These are phyloP conservation scores for Auriscalpium orientale DNA, from an alignment of 768 basidiomycete genomes.

Conservation along the genomic window DNA sequence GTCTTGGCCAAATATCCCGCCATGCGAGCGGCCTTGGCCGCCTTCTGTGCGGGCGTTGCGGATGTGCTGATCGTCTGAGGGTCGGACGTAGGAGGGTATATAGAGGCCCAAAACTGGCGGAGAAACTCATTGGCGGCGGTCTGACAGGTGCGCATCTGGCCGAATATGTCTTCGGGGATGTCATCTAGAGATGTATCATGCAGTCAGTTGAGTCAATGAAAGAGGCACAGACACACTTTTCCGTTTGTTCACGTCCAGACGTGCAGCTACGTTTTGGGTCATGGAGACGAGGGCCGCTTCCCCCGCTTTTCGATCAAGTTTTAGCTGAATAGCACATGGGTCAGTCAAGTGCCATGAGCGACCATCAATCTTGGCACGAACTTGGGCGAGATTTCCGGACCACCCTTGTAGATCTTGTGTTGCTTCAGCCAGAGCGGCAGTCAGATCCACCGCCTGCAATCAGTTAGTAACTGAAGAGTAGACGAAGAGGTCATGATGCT, in stretches of 20 bases:
- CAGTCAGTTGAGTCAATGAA: neutral
- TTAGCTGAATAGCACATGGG: slow-evolving; percentile 37
- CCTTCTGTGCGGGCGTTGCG: slow-evolving; percentile 60
- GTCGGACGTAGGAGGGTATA: slow-evolving; percentile 68
- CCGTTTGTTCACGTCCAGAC: slow-evolving; percentile 55
- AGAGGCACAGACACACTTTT: slow-evolving; percentile 43
- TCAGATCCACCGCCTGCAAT: slow-evolving; percentile 39
- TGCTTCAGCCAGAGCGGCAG: slow-evolving; percentile 39
- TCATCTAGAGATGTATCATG: slow-evolving; percentile 41
- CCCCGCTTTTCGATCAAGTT: slow-evolving; percentile 57
- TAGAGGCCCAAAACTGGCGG: slow-evolving; percentile 89
- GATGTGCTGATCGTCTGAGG: slow-evolving; percentile 35
- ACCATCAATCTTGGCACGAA: slow-evolving; percentile 22
- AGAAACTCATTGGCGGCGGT: slow-evolving; percentile 94
- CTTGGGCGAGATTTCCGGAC: slow-evolving; percentile 51
- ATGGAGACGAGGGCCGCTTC: slow-evolving; percentile 64
- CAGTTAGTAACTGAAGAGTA: neutral
- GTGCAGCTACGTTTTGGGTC: slow-evolving; percentile 73
- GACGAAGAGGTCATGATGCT: slow-evolving; percentile 1
- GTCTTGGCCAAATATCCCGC: slow-evolving; percentile 72
- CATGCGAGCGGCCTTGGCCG: slow-evolving; percentile 83
- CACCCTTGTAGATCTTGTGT: slow-evolving; percentile 45
- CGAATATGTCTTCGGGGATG: slow-evolving; percentile 70
- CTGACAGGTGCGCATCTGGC: slow-evolving; percentile 84
- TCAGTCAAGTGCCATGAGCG: neutral